Percentiles rank a stretch among this genome's conserved stretches.
These are phyloP conservation scores for Posidonia oceanica DNA, from an alignment of 116 monocot genomes.

Conservation along the genomic window DNA sequence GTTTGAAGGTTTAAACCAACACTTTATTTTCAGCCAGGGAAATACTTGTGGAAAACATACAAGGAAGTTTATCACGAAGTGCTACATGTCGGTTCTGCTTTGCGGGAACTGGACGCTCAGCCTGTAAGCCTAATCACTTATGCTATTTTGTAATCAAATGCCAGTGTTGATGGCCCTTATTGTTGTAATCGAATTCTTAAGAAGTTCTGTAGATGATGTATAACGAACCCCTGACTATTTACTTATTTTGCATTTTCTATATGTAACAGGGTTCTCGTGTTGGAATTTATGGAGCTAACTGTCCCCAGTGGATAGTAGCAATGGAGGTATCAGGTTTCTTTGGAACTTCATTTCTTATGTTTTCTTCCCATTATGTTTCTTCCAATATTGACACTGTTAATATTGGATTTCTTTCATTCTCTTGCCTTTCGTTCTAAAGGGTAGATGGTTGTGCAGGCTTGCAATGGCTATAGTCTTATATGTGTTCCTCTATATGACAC, in stretches of 20 bases:
- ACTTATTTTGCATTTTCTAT: neutral
- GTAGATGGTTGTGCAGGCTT: slow-evolving; percentile 48
- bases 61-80: slow-evolving; percentile 70
- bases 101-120: slow-evolving; percentile 45
- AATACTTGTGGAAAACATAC: slow-evolving; percentile 83
- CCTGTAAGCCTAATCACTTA: slow-evolving; percentile 32
- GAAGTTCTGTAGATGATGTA: neutral
- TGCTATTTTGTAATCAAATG: neutral
- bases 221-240: neutral
- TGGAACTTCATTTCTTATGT: neutral
- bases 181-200: too few relatives aligned
- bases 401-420: neutral
- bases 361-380: neutral
- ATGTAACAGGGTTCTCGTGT: slow-evolving; percentile 47
- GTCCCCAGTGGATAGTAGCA: slow-evolving; percentile 79
- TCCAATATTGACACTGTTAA: neutral
- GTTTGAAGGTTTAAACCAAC: neutral
- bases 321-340: slow-evolving; percentile 48
- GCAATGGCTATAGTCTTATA: slow-evolving; percentile 74
- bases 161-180: neutral
- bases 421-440: neutral
- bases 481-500: slow-evolving; percentile 96
- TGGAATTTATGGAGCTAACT: slow-evolving; percentile 89
- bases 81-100: slow-evolving; percentile 63
- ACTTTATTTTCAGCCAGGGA: slow-evolving; percentile 38